Conservation (phyloP, 208 protist genomes). For the Trypanosoma scelopori region DNA sequence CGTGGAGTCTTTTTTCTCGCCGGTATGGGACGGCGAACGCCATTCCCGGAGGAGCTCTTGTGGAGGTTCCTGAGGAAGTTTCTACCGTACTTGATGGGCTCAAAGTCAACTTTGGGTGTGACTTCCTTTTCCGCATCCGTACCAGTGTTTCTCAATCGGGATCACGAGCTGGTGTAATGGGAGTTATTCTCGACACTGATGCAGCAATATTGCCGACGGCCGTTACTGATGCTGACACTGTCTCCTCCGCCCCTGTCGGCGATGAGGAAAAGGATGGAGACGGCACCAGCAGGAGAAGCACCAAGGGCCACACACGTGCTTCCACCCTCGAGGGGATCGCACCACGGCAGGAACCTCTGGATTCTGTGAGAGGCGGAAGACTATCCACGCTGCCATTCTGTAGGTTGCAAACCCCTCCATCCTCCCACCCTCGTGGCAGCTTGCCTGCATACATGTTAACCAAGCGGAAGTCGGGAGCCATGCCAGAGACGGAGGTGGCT, state of each 20-base stretch:
- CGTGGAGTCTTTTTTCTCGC: conserved; percentile 19
- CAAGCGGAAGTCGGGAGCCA: neutral
- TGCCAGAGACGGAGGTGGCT: neutral
- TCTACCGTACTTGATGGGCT: conserved; percentile 17
- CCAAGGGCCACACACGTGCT: neutral
- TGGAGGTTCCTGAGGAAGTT: conserved; percentile 44
- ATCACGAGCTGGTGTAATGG: neutral
- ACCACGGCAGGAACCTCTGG: neutral
- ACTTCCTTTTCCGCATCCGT: conserved; percentile 30
- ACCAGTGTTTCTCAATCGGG: neutral
- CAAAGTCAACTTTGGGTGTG: conserved; percentile 37
- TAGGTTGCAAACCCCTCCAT: neutral
- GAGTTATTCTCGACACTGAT: neutral
- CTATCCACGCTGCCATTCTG: neutral
- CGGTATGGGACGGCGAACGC: conserved; percentile 12
- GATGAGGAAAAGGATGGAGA: neutral
- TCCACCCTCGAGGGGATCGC: neutral
- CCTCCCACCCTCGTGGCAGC: conserved; percentile 4
- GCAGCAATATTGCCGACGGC: neutral
- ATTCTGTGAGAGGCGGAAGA: conserved; percentile 1
- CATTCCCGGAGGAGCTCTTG: neutral
- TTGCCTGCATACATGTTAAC: conserved; percentile 28
- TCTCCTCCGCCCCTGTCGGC: neutral
- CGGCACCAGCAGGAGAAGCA: neutral
- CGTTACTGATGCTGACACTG: neutral